phyloP scores from a whole-genome alignment of 1,139 yeast genomes.

The Hyphopichia fennica region DNA sequence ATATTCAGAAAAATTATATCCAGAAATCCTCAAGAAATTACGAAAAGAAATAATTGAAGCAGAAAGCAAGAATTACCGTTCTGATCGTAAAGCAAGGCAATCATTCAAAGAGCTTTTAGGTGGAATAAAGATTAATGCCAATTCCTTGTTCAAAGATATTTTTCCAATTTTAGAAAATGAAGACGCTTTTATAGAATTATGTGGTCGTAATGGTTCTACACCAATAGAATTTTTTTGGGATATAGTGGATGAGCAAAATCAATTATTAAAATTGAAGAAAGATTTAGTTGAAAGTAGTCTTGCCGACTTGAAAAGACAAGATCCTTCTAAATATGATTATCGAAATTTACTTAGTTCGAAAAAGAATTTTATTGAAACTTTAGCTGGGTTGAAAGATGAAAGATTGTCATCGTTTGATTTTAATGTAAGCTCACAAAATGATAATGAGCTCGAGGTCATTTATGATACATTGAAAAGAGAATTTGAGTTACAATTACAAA shows the following conservation, averaged over 20 bases:
- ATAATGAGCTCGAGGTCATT: slow-evolving; percentile 25
- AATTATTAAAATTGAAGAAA: slow-evolving; percentile 55
- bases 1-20: slow-evolving; percentile 51
- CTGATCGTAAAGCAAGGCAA: slow-evolving; percentile 67
- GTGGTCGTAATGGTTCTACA: slow-evolving; percentile 80
- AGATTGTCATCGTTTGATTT: slow-evolving; percentile 23
- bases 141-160: slow-evolving; percentile 61
- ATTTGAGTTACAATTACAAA: slow-evolving; percentile 15
- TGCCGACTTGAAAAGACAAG: slow-evolving; percentile 25
- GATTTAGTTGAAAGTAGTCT: slow-evolving; percentile 59
- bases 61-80: slow-evolving; percentile 43
- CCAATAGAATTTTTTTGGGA: slow-evolving; percentile 83
- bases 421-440: slow-evolving; percentile 8
- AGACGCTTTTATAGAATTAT: slow-evolving; percentile 55
- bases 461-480: slow-evolving; percentile 28
- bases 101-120: slow-evolving; percentile 51
- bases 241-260: slow-evolving; percentile 60
- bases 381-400: slow-evolving; percentile 25
- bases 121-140: slow-evolving; percentile 49
- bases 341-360: slow-evolving; percentile 16
- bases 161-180: slow-evolving; percentile 55
- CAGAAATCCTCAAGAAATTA: slow-evolving; percentile 35
- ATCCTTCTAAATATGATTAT: slow-evolving; percentile 11
- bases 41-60: slow-evolving; percentile 32
- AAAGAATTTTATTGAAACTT: slow-evolving; percentile 18